These are phyloP conservation scores for Asparagopsis taxiformis DNA, from an alignment of 31 red algal genomes.

Conservation along the genomic window DNA sequence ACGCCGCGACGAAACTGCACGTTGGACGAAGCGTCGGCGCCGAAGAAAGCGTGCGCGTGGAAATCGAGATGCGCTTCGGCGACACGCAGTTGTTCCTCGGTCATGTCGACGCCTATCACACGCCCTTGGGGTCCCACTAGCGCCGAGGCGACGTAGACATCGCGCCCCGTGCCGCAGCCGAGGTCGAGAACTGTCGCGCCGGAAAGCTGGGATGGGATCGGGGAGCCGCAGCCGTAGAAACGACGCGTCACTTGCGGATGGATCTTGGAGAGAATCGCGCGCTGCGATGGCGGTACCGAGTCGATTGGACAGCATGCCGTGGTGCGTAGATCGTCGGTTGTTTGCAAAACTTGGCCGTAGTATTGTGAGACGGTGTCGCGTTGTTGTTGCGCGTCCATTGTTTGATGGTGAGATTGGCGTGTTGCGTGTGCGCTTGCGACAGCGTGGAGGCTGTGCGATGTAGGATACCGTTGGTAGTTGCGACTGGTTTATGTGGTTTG, in stretches of 20 bases:
- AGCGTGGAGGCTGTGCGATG: too few species aligned
- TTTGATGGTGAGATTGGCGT: too few species aligned
- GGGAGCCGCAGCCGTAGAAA: slow-evolving; percentile 89
- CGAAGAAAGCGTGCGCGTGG: slow-evolving; percentile 60
- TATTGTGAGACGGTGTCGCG: slow-evolving; percentile 75
- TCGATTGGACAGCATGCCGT: slow-evolving; percentile 74
- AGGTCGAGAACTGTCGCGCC: slow-evolving; percentile 75
- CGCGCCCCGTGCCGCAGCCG: slow-evolving; percentile 89
- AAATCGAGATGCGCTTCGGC: slow-evolving; percentile 46
- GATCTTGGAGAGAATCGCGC: slow-evolving; percentile 40
- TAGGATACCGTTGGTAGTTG: too few species aligned
- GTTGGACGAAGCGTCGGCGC: slow-evolving; percentile 32
- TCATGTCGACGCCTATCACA: slow-evolving; percentile 95
- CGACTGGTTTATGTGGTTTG: too few species aligned
- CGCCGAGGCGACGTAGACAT: slow-evolving; percentile 73
- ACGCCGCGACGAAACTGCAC: slow-evolving; percentile 66
- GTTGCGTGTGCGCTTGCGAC: too few species aligned
- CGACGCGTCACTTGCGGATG: slow-evolving; percentile 63
- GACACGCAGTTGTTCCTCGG: slow-evolving; percentile 73
- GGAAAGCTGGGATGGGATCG: slow-evolving; percentile 57
- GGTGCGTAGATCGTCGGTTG: slow-evolving; percentile 75
- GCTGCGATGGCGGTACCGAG: slow-evolving; percentile 50
- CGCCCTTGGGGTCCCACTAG: slow-evolving; percentile 67
- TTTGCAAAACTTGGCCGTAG: slow-evolving; percentile 68
- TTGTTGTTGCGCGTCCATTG: too few species aligned